Percentiles rank a stretch among this genome's conserved stretches.
phyloP scores from a whole-genome alignment of 1,284 basidiomycete genomes.

The Psilocybe mexicana region DNA sequence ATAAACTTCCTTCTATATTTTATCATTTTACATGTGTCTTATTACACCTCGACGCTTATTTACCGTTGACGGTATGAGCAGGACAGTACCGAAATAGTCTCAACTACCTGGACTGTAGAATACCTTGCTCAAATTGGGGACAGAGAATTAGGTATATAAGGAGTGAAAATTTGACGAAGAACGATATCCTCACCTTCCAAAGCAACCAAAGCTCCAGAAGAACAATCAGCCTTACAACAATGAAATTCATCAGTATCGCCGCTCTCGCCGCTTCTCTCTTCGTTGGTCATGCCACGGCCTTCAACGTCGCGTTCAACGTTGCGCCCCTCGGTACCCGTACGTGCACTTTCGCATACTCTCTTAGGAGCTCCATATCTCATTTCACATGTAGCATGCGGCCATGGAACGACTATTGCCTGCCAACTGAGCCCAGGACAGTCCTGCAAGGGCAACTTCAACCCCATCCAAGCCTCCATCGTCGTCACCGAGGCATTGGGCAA shows the following conservation, averaged over 20 bases:
- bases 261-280: background rate
- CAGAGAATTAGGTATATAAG: too few species aligned
- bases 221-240: background rate
- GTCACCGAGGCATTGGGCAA: slow-evolving; percentile 10
- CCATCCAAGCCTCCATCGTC: slow-evolving; percentile 12
- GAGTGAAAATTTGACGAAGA: too few species aligned
- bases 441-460: slow-evolving; percentile 15
- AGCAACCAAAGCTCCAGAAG: too few species aligned
- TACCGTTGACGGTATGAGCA: too few species aligned
- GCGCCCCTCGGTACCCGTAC: background rate
- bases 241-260: slow-evolving; percentile 6
- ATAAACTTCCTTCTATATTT: too few species aligned
- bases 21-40: too few species aligned
- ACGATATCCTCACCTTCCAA: too few species aligned
- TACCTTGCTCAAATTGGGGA: too few species aligned
- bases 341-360: background rate
- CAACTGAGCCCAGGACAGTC: slow-evolving; percentile 3
- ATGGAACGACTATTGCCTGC: slow-evolving; percentile 9
- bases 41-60: too few species aligned
- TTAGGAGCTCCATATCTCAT: background rate
- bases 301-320: slow-evolving; percentile 9
- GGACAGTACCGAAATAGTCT: too few species aligned
- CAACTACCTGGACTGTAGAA: too few species aligned
- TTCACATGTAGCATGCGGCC: slow-evolving; percentile 1
- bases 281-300: background rate